Evolutionary conservation across 345 rosid species (phyloP), one percentile per base, ranked within the genome.

Genomic region (Hibiscus tridactylites): DNA sequence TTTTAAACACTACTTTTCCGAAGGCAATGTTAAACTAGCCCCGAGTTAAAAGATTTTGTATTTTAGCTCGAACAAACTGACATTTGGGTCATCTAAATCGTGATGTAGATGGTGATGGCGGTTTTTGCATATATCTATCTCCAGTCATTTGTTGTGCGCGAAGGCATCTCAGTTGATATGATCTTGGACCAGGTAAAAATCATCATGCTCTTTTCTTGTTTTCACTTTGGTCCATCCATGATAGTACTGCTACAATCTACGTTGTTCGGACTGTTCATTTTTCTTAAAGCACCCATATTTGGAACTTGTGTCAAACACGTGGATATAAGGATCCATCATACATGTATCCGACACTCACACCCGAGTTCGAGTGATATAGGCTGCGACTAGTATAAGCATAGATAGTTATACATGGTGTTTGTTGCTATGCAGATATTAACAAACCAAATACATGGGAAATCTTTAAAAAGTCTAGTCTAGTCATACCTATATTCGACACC

Each of bases 41-140:
- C 44, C 9, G 6, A 56, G 52, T 13, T 70, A 8, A 21, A 19
- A 11, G 39, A 33, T 8, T 12, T 56, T 29, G 19, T 56, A 17
- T 54, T 50, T 19, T 53, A 17, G 47, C 63, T 60, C 3, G 42
- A 28, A 60, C 10, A 21, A 58, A 39, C 33, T 46, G 42, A 71
- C 16, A 42, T 21, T 71, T 2, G 17, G 57, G 8, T 64, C 70
- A 37, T 52, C 37, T 35, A 35, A 35, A 35, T 35, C 39, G 6
- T 4, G 11, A 33, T 72, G 73, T 80, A 93, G 98, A 93, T 93
- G 98, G 96, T 91, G 81, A 93, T 93, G 97, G 98, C 98, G 1
- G 98, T 93, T 75, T 93, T 91, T 83, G 94, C 98, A 29, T 93
- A 87, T 79, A 91, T 93, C 77, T 93, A 91, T 75, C 97, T 91